A percentile compares a stretch with the other conserved stretches of the same genome.
These are phyloP conservation scores for Drechslerella stenobrocha DNA, from an alignment of 2,329 filamentous ascomycete genomes.

Conservation along the genomic window DNA sequence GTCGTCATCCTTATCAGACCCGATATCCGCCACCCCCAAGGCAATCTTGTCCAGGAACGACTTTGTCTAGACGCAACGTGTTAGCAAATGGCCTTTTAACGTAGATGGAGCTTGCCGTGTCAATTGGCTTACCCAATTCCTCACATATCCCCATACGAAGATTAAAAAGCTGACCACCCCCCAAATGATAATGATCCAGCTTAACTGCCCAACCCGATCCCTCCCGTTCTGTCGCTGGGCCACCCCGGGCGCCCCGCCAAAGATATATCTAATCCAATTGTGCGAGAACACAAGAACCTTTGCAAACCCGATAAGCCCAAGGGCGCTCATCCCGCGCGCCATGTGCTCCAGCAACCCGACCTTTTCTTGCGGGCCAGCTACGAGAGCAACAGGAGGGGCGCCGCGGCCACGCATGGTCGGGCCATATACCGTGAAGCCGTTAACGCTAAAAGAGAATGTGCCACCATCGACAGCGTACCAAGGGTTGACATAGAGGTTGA, in stretches of 20 bases:
- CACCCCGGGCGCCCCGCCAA: constrained; percentile 66
- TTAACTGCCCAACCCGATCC: constrained; percentile 76
- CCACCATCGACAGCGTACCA: constrained; percentile 43
- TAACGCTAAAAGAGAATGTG: constrained; percentile 41
- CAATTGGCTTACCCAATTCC: constrained; percentile 66
- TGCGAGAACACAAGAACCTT: constrained; percentile 76
- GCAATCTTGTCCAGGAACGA: constrained; percentile 39
- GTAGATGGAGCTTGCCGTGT: neutral
- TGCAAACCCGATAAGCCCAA: constrained; percentile 81
- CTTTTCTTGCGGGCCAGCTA: constrained; percentile 59
- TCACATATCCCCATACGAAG: constrained; percentile 79
- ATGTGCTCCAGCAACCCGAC: constrained; percentile 80
- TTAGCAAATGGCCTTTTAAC: constrained; percentile 10
- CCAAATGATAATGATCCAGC: constrained; percentile 75
- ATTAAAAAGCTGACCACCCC: constrained; percentile 76
- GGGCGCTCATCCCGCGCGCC: constrained; percentile 82
- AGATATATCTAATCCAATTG: constrained; percentile 73
- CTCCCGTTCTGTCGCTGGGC: constrained; percentile 67
- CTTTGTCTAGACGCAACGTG: constrained; percentile 21
- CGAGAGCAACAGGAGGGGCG: constrained; percentile 26
- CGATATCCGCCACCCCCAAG: constrained; percentile 37
- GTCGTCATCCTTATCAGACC: constrained; percentile 33
- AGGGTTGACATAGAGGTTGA: constrained; percentile 84
- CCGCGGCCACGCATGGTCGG: constrained; percentile 15
- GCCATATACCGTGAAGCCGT: constrained; percentile 25